Evolutionary conservation across 2,329 filamentous ascomycete genomes (phyloP).

Genomic region (Orbilia oligospora): DNA sequence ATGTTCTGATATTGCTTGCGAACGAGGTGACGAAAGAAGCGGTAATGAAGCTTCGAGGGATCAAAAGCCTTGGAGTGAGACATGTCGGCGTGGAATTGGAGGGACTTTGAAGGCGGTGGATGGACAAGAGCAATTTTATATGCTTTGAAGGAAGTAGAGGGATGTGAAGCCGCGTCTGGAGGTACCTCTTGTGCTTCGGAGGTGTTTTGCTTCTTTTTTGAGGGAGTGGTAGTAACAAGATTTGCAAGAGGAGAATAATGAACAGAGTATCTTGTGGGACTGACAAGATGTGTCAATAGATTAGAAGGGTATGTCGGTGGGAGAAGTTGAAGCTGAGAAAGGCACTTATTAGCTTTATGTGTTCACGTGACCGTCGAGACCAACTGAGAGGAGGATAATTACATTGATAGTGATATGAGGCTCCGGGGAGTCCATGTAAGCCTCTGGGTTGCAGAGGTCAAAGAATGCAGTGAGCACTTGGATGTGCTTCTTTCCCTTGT

Average conservation of each 20-base stretch:
- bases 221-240: constrained; percentile 48
- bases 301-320: constrained; percentile 7
- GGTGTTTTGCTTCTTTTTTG: constrained; percentile 19
- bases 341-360: not conserved
- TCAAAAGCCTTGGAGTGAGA: constrained; percentile 56
- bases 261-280: constrained; percentile 51
- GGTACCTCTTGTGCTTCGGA: not conserved
- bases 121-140: constrained; percentile 57
- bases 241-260: constrained; percentile 56
- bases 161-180: constrained; percentile 5
- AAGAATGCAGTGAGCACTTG: constrained; percentile 52
- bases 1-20: constrained; percentile 59
- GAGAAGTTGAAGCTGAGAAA: constrained; percentile 45
- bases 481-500: constrained; percentile 53
- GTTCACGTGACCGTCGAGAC: not conserved
- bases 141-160: constrained; percentile 51
- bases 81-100: constrained; percentile 46
- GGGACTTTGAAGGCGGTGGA: constrained; percentile 32
- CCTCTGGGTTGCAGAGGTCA: constrained; percentile 54
- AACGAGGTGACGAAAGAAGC: constrained; percentile 49
- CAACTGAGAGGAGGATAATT: not conserved
- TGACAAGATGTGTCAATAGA: constrained; percentile 17
- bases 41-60: constrained; percentile 54
- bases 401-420: constrained; percentile 51
- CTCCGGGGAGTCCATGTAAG: constrained; percentile 21